Evolutionary conservation across 768 basidiomycete species (phyloP).

Genomic region (Boletellus sp.): DNA sequence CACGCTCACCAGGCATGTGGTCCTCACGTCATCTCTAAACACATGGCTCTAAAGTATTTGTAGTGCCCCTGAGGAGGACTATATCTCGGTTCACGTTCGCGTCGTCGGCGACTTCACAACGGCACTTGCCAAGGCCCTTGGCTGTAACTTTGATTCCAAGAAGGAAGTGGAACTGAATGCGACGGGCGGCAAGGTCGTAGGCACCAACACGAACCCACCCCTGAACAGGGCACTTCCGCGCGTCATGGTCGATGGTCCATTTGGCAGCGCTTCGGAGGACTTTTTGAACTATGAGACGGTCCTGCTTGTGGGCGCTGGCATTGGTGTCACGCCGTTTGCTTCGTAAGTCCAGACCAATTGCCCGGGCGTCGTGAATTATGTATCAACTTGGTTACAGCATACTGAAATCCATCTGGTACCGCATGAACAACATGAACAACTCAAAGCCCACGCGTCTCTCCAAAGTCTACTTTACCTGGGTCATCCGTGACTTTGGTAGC

Average conservation of each 20-base stretch:
- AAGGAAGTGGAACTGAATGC: slow-evolving; percentile 44
- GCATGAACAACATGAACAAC: slow-evolving; percentile 82
- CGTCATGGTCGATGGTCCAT: slow-evolving; percentile 95
- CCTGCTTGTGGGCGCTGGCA: slow-evolving; percentile 88
- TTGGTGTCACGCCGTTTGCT: slow-evolving; percentile 95
- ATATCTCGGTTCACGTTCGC: slow-evolving; percentile 91
- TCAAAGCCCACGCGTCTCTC: slow-evolving; percentile 77
- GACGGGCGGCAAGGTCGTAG: slow-evolving; percentile 57
- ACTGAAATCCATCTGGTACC: slow-evolving; percentile 92
- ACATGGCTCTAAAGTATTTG: background rate
- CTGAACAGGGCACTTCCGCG: slow-evolving; percentile 77
- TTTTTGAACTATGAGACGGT: slow-evolving; percentile 88
- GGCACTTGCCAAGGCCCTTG: slow-evolving; percentile 77
- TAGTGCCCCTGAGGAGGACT: slow-evolving; percentile 93
- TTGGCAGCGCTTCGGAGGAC: slow-evolving; percentile 89
- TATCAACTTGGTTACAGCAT: slow-evolving; percentile 47
- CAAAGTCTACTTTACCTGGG: slow-evolving; percentile 94
- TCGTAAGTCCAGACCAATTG: slow-evolving; percentile 52
- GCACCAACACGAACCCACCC: slow-evolving; percentile 52
- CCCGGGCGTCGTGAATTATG: background rate
- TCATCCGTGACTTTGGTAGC: slow-evolving; percentile 87
- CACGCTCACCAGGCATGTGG: slow-evolving; percentile 73
- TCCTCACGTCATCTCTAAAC: background rate
- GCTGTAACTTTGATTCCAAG: slow-evolving; percentile 71
- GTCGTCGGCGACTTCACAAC: slow-evolving; percentile 87